Evolutionary conservation across 2,329 filamentous ascomycete species (phyloP).

Genomic region (Aspergillus ruber): DNA sequence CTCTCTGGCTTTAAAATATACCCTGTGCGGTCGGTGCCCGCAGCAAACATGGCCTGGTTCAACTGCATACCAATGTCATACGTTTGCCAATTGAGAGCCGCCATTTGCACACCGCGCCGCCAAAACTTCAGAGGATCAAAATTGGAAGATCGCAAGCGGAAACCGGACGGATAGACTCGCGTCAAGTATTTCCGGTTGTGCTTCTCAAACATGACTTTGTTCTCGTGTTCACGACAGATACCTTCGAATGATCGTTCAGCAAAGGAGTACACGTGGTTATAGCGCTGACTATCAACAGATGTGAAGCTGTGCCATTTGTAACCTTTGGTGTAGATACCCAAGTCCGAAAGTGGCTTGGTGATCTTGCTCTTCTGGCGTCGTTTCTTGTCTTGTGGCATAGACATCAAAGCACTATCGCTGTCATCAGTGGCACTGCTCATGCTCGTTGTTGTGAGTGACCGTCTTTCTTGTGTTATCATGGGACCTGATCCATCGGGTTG

Average conservation of each 20-base stretch:
- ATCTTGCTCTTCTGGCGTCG: conserved; percentile 73
- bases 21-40: conserved; percentile 75
- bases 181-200: conserved; percentile 92
- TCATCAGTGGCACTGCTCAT: conserved; percentile 64
- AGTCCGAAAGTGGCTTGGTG: conserved; percentile 69
- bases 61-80: conserved; percentile 94
- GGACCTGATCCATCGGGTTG: conserved; percentile 40
- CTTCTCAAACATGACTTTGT: conserved; percentile 70
- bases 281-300: conserved; percentile 69
- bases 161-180: conserved; percentile 83
- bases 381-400: conserved; percentile 53
- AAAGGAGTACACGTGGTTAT: conserved; percentile 94
- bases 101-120: conserved; percentile 96
- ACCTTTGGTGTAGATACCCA: conserved; percentile 71
- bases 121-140: conserved; percentile 92
- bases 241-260: conserved; percentile 82
- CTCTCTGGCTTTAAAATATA: conserved; percentile 91
- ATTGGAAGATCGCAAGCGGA: conserved; percentile 79
- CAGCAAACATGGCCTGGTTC: conserved; percentile 96
- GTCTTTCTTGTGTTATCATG: conserved; percentile 46
- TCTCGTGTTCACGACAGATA: conserved; percentile 67
- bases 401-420: conserved; percentile 56
- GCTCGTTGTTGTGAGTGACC: conserved; percentile 50
- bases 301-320: conserved; percentile 83
- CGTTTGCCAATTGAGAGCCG: conserved; percentile 95